These are phyloP conservation scores for Colletotrichum nymphaeae DNA, from an alignment of 2,329 filamentous ascomycete genomes.

Conservation along the genomic window DNA sequence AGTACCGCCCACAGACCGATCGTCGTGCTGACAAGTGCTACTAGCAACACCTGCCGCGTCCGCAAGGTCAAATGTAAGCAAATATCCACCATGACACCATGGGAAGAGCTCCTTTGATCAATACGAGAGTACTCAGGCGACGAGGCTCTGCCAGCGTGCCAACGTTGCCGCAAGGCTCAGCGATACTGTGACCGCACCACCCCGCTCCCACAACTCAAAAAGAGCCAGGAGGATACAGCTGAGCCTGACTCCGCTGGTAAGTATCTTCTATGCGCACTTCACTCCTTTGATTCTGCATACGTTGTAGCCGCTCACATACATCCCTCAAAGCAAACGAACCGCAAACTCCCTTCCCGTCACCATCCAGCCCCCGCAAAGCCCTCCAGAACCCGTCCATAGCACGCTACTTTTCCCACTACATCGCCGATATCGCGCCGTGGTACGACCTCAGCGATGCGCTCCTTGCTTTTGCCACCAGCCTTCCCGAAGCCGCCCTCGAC, in stretches of 20 bases:
- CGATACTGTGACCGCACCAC: conserved; percentile 49
- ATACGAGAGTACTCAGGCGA: conserved; percentile 42
- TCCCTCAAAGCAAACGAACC: neutral
- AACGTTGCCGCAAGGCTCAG: conserved; percentile 44
- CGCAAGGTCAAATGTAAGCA: conserved; percentile 50
- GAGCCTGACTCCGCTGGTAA: neutral
- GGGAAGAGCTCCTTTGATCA: neutral
- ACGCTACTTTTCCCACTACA: conserved; percentile 53
- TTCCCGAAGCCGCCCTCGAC: conserved; percentile 50
- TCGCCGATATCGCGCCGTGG: conserved; percentile 53
- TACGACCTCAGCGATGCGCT: conserved; percentile 58
- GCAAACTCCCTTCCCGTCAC: neutral
- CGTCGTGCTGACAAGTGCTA: neutral
- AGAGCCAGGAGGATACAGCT: neutral
- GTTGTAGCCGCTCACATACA: neutral
- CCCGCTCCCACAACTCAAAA: conserved; percentile 23
- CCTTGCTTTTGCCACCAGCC: conserved; percentile 47
- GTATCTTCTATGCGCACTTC: neutral
- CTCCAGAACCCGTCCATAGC: conserved; percentile 46
- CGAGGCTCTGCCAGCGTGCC: conserved; percentile 46
- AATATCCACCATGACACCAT: no score
- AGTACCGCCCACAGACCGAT: neutral
- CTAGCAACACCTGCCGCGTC: conserved; percentile 50
- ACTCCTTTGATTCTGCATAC: neutral
- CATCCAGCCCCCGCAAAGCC: conserved; percentile 41